Base-by-base conservation (phyloP, 257 asterid species). In the Ajuga chamaepitys region DNA sequence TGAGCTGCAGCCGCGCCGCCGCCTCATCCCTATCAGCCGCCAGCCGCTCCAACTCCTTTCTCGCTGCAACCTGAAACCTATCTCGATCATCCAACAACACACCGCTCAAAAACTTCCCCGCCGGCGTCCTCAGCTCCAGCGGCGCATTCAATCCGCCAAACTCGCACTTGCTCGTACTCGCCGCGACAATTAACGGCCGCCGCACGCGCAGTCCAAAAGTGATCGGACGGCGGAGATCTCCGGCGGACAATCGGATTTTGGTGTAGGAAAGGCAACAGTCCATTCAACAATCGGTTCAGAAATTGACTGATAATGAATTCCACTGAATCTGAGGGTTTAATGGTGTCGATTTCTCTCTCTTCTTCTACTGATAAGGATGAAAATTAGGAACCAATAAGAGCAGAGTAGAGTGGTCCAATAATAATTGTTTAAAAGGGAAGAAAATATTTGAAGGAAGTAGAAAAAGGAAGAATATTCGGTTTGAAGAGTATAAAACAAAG, bases 61-160 rank as follows among this genome's bases (percentile, higher is more conserved):
- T 64, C 12, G 85, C 96, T 7, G 79, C 81, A 3, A 13, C 77
- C 46, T 72, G 88, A 56, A 93, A 84, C 13, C 37, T 50, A 3
- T 68, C 80, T 1, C 78, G 79, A 70, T 85, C 92, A 35, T 93
- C 86, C 83, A 81, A 74, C 53, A 88, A 64, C 14, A 86, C 87
- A 8, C 84, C 72, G 47, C 76, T 68, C 79, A 93, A 48, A 16
- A 78, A 48, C 80, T 65, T 80, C 65, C 97, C 99, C 1, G 88
- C 74, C 70, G 83, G 72, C 14, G 97, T 78, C 68, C 68, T 77
- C 45, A 88, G 96, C 82, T 83, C 82, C 5, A 93, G 76, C 61
- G 99, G 99, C 67, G 95, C 77, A 75, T 70, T 68, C 70, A 86
- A 64, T 9, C 96, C 90, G 25, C 91, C 77, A 10, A 62, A 84